phyloP scores from a whole-genome alignment of 345 rosid genomes.

The Lepidium africanum region DNA sequence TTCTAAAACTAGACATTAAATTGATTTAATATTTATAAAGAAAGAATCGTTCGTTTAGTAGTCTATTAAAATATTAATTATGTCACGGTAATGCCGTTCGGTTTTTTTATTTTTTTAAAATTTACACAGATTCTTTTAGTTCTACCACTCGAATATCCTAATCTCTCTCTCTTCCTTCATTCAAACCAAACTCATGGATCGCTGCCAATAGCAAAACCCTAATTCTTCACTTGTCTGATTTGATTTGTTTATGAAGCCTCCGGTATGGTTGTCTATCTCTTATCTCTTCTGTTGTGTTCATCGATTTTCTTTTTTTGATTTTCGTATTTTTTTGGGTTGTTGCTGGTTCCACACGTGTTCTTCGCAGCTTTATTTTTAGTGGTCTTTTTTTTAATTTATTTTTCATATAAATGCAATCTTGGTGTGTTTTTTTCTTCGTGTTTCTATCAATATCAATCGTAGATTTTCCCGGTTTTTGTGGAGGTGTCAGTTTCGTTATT shows the following conservation, averaged over 20 bases:
- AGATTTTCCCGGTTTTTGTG: conserved; percentile 18
- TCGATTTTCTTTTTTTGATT: not conserved
- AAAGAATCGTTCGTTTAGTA: conserved; percentile 13
- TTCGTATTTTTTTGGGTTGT: not conserved
- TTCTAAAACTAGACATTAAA: conserved; percentile 3
- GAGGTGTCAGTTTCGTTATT: conserved; percentile 17
- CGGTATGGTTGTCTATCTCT: conserved; percentile 25
- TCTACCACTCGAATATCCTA: conserved; percentile 12
- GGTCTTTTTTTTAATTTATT: not conserved
- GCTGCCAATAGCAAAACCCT: not conserved
- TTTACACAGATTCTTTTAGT: conserved; percentile 4
- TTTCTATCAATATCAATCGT: conserved; percentile 29
- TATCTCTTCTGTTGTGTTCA: conserved; percentile 13
- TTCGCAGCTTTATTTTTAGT: conserved; percentile 17
- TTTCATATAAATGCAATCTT: not conserved
- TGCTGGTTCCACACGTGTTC: conserved; percentile 31
- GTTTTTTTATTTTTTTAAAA: not conserved
- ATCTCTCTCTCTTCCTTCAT: conserved; percentile 3
- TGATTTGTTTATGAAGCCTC: conserved; percentile 44
- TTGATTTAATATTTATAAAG: not conserved
- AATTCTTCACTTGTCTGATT: not conserved
- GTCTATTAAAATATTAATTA: conserved; percentile 18
- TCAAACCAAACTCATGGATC: conserved; percentile 11
- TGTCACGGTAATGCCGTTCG: conserved; percentile 21
- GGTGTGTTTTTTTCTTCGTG: conserved; percentile 1